These are phyloP conservation scores for Sporothrix euskadiensis DNA, from an alignment of 2,329 filamentous ascomycete genomes.

Conservation along the genomic window DNA sequence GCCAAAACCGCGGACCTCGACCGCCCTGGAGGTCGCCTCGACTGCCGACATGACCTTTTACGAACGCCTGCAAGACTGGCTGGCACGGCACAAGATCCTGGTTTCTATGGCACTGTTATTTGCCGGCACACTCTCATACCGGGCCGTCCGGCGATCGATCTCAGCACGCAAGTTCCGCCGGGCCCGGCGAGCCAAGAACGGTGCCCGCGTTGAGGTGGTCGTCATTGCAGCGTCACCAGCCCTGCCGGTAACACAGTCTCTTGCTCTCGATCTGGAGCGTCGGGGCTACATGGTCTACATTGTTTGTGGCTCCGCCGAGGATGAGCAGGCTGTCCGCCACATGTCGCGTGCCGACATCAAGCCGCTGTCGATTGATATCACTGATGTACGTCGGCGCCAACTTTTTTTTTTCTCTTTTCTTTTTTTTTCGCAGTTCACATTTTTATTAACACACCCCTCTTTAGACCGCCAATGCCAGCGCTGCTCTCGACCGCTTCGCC, in stretches of 20 bases:
- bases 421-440: not conserved
- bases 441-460: not conserved
- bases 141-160: constrained; percentile 52
- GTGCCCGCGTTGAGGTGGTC: constrained; percentile 80
- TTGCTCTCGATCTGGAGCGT: constrained; percentile 83
- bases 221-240: constrained; percentile 87
- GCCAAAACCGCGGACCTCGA: constrained; percentile 48
- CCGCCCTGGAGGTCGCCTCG: constrained; percentile 40
- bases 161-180: constrained; percentile 68
- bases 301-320: constrained; percentile 80
- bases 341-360: constrained; percentile 80
- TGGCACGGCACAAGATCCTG: constrained; percentile 69
- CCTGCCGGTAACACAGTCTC: constrained; percentile 77
- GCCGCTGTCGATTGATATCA: constrained; percentile 78
- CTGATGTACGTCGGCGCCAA: constrained; percentile 60
- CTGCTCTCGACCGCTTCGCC: constrained; percentile 70
- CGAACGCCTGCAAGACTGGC: constrained; percentile 68
- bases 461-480: constrained; percentile 67
- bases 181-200: constrained; percentile 76
- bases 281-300: constrained; percentile 93
- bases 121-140: constrained; percentile 64
- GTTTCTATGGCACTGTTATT: constrained; percentile 71
- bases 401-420: not conserved
- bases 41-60: constrained; percentile 37
- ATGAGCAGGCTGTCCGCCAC: constrained; percentile 75